Evolutionary conservation across 2,329 filamentous ascomycete genomes (phyloP).

Genomic region (Curvularia eragrostidis): DNA sequence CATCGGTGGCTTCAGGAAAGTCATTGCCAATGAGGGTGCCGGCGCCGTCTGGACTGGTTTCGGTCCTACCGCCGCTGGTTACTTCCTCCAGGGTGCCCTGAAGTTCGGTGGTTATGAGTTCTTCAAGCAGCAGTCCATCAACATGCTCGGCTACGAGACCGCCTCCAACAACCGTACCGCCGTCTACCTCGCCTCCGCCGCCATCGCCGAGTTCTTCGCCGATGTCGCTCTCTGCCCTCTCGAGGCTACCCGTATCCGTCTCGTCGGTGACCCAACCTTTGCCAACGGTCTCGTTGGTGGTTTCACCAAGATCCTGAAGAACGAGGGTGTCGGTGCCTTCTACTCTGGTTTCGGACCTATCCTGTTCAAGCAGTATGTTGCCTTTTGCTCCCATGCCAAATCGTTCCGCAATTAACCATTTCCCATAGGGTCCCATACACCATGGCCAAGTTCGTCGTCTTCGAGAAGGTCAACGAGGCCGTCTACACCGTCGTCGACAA

Average conservation of each 20-base stretch:
- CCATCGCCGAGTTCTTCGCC: conserved; percentile 69
- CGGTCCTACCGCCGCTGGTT: conserved; percentile 85
- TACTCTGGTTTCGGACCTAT: conserved; percentile 82
- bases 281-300: conserved; percentile 79
- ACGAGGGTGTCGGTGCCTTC: conserved; percentile 84
- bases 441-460: conserved; percentile 95
- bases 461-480: conserved; percentile 83
- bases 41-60: conserved; percentile 84
- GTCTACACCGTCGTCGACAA: conserved; percentile 75
- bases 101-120: conserved; percentile 96
- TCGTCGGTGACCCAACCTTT: conserved; percentile 86
- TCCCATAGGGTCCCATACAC: conserved; percentile 79
- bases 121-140: conserved; percentile 93
- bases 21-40: conserved; percentile 78
- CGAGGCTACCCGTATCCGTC: conserved; percentile 91
- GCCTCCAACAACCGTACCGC: conserved; percentile 80
- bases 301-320: conserved; percentile 82
- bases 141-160: conserved; percentile 70
- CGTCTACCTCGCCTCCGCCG: conserved; percentile 76
- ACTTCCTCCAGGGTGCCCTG: conserved; percentile 93
- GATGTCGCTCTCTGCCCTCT: conserved; percentile 89
- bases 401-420: conserved; percentile 26
- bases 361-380: conserved; percentile 53
- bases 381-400: neutral
- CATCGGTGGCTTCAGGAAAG: conserved; percentile 85